Base-by-base conservation (phyloP, 163 green algal genomes). In the Picocystis sp. region DNA sequence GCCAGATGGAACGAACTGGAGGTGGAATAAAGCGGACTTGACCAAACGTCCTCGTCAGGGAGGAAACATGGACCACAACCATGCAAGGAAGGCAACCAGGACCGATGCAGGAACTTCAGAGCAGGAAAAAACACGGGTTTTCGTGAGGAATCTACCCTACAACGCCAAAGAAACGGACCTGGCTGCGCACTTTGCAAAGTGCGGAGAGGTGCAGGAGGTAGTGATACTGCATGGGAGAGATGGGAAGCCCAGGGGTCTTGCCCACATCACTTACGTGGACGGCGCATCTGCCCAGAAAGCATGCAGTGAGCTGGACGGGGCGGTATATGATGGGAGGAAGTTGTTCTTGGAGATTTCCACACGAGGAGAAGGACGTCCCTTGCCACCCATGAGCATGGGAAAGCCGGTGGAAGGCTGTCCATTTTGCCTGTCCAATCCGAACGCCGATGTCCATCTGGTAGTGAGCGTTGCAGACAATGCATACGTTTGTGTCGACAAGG, bases 351-450 rank as follows among this genome's bases (percentile, higher is more conserved):
- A 62, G 45, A 47, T 53, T 48, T 45, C 42, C 23, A 60, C 22
- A 15, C 12, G 43, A 17, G 41, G 46, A 8, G 19, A 50, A 34
- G 42, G 22, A 46, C 42, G 34, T 12, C 35, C 50, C 10, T 29
- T 33, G 17, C 15, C 50, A 22, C 15, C 35, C 43, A 33, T 53
- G 24, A 25, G 35, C 15, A 50, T 38, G 41, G 34, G 24, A 14
- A 21, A 58, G 11, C 44, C 17, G 5, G 47, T 38, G 29, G 38
- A 17, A 9, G 52, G 42, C 12, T 65, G 58, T 38, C 59, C 84
- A 84, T 95, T 95, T 73, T 95, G 86, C 72, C 70, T 95, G 13
- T 83, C 74, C 19, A 86, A 80, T 61, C 59, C 65, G 2, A 72
- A 79, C 48, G 76, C 77, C 11, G 82, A 94, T 52, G 57, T 77